phyloP scores from a whole-genome alignment of 441 rosid species.

The Arabidopsis lyrata region DNA sequence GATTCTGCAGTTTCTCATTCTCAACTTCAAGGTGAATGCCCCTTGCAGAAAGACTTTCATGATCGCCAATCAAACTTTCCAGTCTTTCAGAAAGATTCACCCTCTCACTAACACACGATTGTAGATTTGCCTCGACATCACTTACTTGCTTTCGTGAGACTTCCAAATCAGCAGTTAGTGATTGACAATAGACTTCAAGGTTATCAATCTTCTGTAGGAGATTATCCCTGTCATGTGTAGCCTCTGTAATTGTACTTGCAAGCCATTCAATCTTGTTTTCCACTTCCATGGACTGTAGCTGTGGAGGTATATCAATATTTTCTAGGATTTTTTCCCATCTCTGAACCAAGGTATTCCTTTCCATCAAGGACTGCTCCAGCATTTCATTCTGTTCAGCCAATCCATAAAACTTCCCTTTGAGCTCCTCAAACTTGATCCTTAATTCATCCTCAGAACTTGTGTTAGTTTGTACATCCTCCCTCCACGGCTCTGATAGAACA shows the following conservation, averaged over 20 bases:
- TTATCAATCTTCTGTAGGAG: constrained; percentile 73
- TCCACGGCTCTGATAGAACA: constrained; percentile 80
- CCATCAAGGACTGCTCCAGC: constrained; percentile 98
- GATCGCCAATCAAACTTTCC: constrained; percentile 56
- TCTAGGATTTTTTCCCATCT: constrained; percentile 94
- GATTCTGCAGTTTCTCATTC: constrained; percentile 63
- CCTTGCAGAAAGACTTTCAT: constrained; percentile 58
- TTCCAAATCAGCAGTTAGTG: constrained; percentile 76
- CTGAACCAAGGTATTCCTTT: constrained; percentile 88
- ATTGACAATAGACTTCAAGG: constrained; percentile 70
- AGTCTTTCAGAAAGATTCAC: constrained; percentile 68
- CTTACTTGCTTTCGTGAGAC: constrained; percentile 62
- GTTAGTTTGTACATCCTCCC: constrained; percentile 75
- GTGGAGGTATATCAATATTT: constrained; percentile 76
- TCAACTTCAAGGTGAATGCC: constrained; percentile 61
- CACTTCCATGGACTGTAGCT: constrained; percentile 77
- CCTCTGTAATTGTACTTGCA: constrained; percentile 77
- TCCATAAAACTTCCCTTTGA: constrained; percentile 91
- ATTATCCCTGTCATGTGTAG: constrained; percentile 63
- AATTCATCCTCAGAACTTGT: constrained; percentile 75
- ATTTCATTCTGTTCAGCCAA: constrained; percentile 99
- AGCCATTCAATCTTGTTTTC: constrained; percentile 95
- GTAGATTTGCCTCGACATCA: constrained; percentile 66
- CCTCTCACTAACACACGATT: constrained; percentile 59
- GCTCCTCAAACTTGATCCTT: constrained; percentile 93